Base-by-base conservation (phyloP, 768 basidiomycete species). In the Kwoniella newhampshirensis region DNA sequence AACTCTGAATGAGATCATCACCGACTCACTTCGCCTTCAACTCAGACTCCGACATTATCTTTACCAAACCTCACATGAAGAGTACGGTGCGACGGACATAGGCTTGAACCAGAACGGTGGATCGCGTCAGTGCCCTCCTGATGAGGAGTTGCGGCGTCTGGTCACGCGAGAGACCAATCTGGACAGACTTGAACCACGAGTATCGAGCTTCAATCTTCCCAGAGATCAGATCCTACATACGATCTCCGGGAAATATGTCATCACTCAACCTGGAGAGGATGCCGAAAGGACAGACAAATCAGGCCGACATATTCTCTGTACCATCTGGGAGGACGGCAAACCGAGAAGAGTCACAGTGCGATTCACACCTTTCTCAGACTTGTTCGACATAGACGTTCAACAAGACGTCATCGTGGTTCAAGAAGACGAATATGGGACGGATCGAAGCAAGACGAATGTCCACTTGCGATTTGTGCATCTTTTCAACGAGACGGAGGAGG, bases 81-180 rank as follows among this genome's bases (percentile, higher is more conserved):
- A 46, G n/a, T 30, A 40, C 20, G 32, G 7, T 13, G 7, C 7
- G 13, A 32, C 32, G 7, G 32, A 32, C 13, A 32, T 32, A 6
- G 13, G 32, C 13, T 32, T 32, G 32, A 13, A 32, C 32, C 7
- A 32, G 6, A 6, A 13, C 6, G 13, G 13, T 32, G 7, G 32
- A 32, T 28, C 45, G 27, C 27, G 28, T 12, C 25, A 18, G 23
- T 47, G 30, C 27, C 45, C 53, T 9, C 43, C 32, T 17, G 53
- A 32, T 0, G 43, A 45, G 18, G 15, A 27, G 9, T 35, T 54
- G 3, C 35, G 21, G 2, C 15, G 45, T 26, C 44, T 54, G 18
- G 35, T 54, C 21, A 54, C 43, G 5, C 43, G 43, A 32, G 53
- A 54, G 36, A 54, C 43, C 2, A 54, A 47, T 28, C 36, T 54